These are phyloP conservation scores for Westerdykella aurantiaca DNA, from an alignment of 2,329 filamentous ascomycete species.

Conservation along the genomic window DNA sequence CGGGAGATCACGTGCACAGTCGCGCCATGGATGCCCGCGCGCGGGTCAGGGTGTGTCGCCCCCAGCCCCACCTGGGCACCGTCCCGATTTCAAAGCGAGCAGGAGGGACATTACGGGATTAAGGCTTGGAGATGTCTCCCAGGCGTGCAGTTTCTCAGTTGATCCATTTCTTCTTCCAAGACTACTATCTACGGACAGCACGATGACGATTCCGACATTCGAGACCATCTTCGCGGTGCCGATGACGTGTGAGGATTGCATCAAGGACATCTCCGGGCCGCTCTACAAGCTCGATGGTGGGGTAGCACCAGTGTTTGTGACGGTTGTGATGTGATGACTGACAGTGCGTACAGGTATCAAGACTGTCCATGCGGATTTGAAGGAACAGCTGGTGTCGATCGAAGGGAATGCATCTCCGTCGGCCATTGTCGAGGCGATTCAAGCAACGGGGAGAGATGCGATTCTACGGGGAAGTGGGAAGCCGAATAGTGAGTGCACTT, in stretches of 20 bases:
- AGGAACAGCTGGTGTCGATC: constrained; percentile 76
- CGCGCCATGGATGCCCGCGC: too few species aligned
- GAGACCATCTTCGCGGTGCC: constrained; percentile 94
- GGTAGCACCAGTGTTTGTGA: constrained; percentile 6
- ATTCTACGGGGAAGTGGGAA: constrained; percentile 85
- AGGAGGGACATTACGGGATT: too few species aligned
- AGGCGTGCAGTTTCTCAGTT: too few species aligned
- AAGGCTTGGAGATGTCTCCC: too few species aligned
- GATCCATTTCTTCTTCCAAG: too few species aligned
- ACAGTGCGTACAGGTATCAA: constrained; percentile 57
- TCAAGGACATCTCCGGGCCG: constrained; percentile 76
- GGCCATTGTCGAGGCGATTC: constrained; percentile 80
- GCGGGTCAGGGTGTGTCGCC: constrained; percentile 2
- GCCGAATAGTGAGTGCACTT: constrained; percentile 64
- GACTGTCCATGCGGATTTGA: constrained; percentile 74
- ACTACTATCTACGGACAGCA: constrained; percentile 3
- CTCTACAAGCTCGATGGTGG: constrained; percentile 66
- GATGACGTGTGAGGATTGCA: constrained; percentile 83
- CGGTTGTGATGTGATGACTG: constrained; percentile 4
- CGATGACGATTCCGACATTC: constrained; percentile 31
- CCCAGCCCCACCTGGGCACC: constrained; percentile 1
- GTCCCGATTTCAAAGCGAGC: constrained; percentile 30
- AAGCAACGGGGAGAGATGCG: constrained; percentile 85
- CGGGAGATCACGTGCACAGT: constrained; percentile 7
- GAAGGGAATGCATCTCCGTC: constrained; percentile 90